phyloP scores from a whole-genome alignment of 129 eudicot species.

The Helichrysum umbraculigerum region DNA sequence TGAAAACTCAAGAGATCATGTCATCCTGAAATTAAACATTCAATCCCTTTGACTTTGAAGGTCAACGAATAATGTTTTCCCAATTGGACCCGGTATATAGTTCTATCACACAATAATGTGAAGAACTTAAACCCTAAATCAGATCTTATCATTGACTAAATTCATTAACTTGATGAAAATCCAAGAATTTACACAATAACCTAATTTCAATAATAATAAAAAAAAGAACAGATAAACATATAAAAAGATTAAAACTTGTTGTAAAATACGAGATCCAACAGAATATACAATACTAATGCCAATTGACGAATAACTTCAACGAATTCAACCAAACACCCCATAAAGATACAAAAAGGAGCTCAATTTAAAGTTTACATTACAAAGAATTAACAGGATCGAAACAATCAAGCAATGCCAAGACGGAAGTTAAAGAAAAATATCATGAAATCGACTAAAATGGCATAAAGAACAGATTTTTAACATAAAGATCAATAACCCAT shows the following conservation, averaged over 20 bases:
- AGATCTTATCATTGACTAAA: slow-evolving; percentile 6
- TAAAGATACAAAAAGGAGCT: slow-evolving; percentile 5
- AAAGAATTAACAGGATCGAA: slow-evolving; percentile 21
- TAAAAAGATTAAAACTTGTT: slow-evolving; percentile 11
- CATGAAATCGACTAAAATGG: slow-evolving; percentile 6
- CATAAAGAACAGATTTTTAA: slow-evolving; percentile 12
- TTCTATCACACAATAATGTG: slow-evolving; percentile 15
- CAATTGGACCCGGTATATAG: not conserved
- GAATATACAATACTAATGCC: slow-evolving; percentile 3
- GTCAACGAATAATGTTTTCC: slow-evolving; percentile 10
- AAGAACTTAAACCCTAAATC: slow-evolving; percentile 17
- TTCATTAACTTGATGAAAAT: slow-evolving; percentile 16
- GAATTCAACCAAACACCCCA: slow-evolving; percentile 11
- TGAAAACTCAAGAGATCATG: slow-evolving; percentile 2
- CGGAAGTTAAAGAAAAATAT: slow-evolving; percentile 4
- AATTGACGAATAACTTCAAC: slow-evolving; percentile 19
- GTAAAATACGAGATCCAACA: slow-evolving; percentile 27
- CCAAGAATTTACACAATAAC: slow-evolving; percentile 14
- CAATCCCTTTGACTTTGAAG: slow-evolving; percentile 23
- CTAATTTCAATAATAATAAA: not conserved
- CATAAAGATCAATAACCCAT: slow-evolving; percentile 9
- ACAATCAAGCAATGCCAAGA: slow-evolving; percentile 33
- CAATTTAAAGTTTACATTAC: slow-evolving; percentile 3
- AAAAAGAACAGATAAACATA: not conserved
- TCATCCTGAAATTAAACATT: not conserved